A percentile compares a stretch with the other conserved stretches of the same genome.
These are phyloP conservation scores for Chalaropsis thielavioides DNA, from an alignment of 2,329 filamentous ascomycete genomes.

Conservation along the genomic window DNA sequence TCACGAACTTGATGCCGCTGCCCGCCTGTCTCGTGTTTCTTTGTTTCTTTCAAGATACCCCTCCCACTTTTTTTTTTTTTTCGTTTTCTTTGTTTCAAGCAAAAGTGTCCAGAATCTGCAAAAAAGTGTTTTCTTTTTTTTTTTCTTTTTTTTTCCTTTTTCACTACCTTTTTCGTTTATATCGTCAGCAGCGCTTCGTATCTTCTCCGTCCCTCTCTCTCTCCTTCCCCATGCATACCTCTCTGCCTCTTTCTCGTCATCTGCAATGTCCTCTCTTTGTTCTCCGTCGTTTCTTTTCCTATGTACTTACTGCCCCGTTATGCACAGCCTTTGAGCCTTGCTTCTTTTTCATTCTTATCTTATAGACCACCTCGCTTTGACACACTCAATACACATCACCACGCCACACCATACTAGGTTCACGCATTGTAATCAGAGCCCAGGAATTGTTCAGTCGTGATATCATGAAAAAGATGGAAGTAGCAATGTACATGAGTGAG, in stretches of 20 bases:
- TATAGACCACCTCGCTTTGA: background rate
- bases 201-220: background rate
- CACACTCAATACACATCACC: background rate
- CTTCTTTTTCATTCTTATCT: background rate
- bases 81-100: conserved; percentile 13
- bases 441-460: background rate
- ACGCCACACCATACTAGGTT: background rate
- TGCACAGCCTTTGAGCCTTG: too few relatives aligned
- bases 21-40: background rate
- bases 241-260: background rate
- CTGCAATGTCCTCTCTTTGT: background rate
- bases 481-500: conserved; percentile 1
- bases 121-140: conserved; percentile 3
- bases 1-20: background rate
- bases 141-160: conserved; percentile 16
- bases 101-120: background rate
- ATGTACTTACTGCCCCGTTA: background rate
- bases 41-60: conserved; percentile 7
- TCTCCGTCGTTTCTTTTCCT: too few relatives aligned
- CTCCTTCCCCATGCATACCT: background rate
- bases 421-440: background rate
- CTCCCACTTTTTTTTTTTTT: conserved; percentile 19
- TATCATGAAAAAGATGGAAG: background rate
- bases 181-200: background rate
- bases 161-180: background rate